A percentile compares a stretch with the other conserved stretches of the same genome.
These are phyloP conservation scores for Mucuna pruriens DNA, from an alignment of 306 rosid species.

Conservation along the genomic window DNA sequence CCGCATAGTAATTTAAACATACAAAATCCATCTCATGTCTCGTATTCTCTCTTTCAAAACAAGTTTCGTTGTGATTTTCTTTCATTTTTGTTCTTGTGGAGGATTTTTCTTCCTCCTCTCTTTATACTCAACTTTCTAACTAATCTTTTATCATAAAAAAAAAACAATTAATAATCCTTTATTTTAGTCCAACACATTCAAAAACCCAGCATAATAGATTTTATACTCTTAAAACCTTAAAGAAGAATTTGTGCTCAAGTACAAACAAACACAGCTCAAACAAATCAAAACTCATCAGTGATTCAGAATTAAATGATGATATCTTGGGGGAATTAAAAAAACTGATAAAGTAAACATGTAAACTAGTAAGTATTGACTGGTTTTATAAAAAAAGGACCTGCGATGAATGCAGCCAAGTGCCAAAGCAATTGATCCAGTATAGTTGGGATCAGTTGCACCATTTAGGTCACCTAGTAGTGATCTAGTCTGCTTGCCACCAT, in stretches of 20 bases:
- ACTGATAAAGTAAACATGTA: conserved; percentile 28
- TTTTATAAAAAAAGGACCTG: conserved; percentile 60
- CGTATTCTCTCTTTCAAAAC: not conserved
- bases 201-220: not conserved
- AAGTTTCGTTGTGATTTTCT: not conserved
- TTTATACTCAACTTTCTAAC: not conserved
- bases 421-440: conserved; percentile 88
- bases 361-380: not conserved
- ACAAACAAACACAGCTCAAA: conserved; percentile 29
- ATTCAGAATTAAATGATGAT: conserved; percentile 9
- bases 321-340: not conserved
- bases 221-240: not conserved
- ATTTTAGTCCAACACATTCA: not conserved
- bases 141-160: not conserved
- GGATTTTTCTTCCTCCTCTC: not conserved
- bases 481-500: conserved; percentile 70
- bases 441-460: conserved; percentile 71
- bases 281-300: conserved; percentile 28
- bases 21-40: not conserved
- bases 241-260: conserved; percentile 1
- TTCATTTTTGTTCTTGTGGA: not conserved
- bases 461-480: conserved; percentile 82
- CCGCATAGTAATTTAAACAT: not conserved
- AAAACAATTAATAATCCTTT: not conserved
- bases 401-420: conserved; percentile 98